These are phyloP conservation scores for Mycena amicta DNA, from an alignment of 768 basidiomycete genomes.

Conservation along the genomic window DNA sequence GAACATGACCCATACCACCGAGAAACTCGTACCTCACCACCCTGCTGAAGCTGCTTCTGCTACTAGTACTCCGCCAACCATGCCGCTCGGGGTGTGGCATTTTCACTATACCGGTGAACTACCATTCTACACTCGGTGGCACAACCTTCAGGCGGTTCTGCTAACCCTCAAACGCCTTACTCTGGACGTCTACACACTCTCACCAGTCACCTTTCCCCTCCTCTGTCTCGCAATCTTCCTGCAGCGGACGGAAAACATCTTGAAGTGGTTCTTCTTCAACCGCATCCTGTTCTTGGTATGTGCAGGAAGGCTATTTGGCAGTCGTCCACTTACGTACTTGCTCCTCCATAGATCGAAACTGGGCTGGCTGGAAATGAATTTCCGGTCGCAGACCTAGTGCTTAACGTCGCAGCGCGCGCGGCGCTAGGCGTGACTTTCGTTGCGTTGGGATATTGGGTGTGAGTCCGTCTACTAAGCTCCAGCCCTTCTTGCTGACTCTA, in stretches of 20 bases:
- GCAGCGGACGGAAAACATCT: background rate
- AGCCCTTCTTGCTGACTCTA: background rate
- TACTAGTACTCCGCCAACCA: too few species aligned
- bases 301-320: background rate
- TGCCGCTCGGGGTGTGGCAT: background rate
- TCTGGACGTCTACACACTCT: background rate
- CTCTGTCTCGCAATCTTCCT: background rate
- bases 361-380: background rate
- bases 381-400: background rate
- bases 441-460: background rate
- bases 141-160: background rate
- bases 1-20: background rate
- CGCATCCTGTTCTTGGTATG: background rate
- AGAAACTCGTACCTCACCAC: background rate
- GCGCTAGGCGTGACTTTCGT: background rate
- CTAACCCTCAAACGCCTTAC: background rate
- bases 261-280: conserved; percentile 1
- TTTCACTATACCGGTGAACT: background rate
- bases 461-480: background rate
- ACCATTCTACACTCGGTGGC: background rate
- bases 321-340: background rate
- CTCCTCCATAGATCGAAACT: background rate
- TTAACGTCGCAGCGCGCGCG: background rate
- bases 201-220: background rate
- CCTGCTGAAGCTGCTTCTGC: background rate